Conservation (phyloP, 2,329 filamentous ascomycete genomes). For the Verticillium dahliae region DNA sequence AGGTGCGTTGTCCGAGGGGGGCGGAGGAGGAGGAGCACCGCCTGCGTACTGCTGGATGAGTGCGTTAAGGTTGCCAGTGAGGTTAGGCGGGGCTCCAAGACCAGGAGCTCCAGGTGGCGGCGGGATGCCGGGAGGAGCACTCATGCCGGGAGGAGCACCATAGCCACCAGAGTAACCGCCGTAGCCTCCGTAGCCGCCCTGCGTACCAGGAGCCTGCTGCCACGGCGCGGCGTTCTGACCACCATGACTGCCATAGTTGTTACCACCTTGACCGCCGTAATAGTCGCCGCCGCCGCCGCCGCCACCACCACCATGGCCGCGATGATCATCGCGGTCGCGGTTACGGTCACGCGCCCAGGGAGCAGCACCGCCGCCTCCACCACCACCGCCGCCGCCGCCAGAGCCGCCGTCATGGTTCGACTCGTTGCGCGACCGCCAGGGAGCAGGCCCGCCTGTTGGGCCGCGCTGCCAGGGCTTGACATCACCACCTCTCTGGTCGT, state of each 20-base stretch:
- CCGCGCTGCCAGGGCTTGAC: conserved; percentile 85
- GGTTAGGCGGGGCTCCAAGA: conserved; percentile 46
- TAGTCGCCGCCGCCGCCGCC: conserved; percentile 6
- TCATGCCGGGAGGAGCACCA: conserved; percentile 26
- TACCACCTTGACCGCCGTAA: conserved; percentile 24
- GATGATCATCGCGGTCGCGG: conserved; percentile 34
- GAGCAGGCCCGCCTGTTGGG: conserved; percentile 75
- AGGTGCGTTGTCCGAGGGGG: conserved; percentile 51
- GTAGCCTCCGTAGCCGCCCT: conserved; percentile 50
- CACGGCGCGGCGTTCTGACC: conserved; percentile 41
- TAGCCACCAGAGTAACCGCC: conserved; percentile 40
- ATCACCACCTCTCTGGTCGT: conserved; percentile 40
- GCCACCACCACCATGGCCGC: conserved; percentile 19
- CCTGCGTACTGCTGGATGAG: conserved; percentile 61
- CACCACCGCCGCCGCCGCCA: conserved; percentile 30
- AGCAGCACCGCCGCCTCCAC: conserved; percentile 39
- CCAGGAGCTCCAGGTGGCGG: conserved; percentile 26
- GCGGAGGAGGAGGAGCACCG: conserved; percentile 43
- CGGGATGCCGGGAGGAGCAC: conserved; percentile 39
- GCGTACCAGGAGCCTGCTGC: conserved; percentile 49
- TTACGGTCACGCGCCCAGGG: conserved; percentile 57
- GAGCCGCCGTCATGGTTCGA: conserved; percentile 28
- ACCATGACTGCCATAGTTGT: conserved; percentile 35
- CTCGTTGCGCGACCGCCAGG: conserved; percentile 61
- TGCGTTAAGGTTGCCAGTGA: conserved; percentile 52